phyloP scores from a whole-genome alignment of 176 grass and related monocot genomes.

The Rhynchospora pubera region DNA sequence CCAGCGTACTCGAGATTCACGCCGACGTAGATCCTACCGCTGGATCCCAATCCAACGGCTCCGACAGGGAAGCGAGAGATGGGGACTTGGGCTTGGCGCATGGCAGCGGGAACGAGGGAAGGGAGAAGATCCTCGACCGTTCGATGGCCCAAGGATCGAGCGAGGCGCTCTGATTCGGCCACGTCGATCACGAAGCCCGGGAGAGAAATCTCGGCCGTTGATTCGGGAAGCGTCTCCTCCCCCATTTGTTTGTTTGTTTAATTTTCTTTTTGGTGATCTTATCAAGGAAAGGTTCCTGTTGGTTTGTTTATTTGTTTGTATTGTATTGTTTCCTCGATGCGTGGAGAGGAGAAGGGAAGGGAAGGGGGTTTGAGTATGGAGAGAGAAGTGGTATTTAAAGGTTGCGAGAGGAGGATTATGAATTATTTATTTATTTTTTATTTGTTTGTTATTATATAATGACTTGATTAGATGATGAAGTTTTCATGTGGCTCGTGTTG shows the following conservation, averaged over 20 bases:
- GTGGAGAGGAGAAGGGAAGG: slow-evolving; percentile 23
- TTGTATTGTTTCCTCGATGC: slow-evolving; percentile 35
- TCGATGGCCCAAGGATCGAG: slow-evolving; percentile 32
- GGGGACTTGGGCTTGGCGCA: slow-evolving; percentile 40
- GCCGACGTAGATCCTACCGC: slow-evolving; percentile 69
- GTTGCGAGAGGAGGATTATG: slow-evolving; percentile 5
- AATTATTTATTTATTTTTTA: neutral
- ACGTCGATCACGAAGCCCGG: slow-evolving; percentile 71
- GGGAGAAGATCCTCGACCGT: slow-evolving; percentile 72
- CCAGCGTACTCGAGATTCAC: slow-evolving; percentile 85
- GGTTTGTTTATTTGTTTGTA: neutral
- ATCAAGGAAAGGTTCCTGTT: too few species aligned
- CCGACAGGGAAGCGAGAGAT: slow-evolving; percentile 74
- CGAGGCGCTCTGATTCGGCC: slow-evolving; percentile 43
- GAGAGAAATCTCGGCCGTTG: slow-evolving; percentile 29
- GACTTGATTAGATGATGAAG: neutral
- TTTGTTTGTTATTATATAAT: neutral
- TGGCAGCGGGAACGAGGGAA: slow-evolving; percentile 56
- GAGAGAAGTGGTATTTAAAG: slow-evolving; percentile 42
- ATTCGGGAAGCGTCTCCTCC: slow-evolving; percentile 30
- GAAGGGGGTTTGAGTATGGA: slow-evolving; percentile 5
- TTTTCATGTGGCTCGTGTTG: slow-evolving; percentile 1
- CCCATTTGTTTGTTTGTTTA: slow-evolving; percentile 43
- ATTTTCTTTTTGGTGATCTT: too few species aligned
- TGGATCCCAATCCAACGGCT: slow-evolving; percentile 74